Percentiles rank a stretch among this genome's conserved stretches.
These are phyloP conservation scores for Aspergillus brasiliensis DNA, from an alignment of 2,329 filamentous ascomycete species.

Conservation along the genomic window DNA sequence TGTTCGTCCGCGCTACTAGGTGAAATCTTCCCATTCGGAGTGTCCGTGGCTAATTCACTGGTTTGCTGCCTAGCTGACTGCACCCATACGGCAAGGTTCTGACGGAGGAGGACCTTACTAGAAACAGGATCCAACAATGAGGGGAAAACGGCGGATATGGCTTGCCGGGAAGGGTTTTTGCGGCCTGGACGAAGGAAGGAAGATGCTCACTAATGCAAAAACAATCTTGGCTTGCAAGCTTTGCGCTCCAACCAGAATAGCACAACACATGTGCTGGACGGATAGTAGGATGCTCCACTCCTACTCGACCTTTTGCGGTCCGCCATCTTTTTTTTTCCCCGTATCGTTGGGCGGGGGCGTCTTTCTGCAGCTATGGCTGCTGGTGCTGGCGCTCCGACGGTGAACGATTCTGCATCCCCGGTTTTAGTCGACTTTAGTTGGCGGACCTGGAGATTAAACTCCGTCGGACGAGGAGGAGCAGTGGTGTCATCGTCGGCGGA, in stretches of 20 bases:
- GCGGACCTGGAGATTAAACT: constrained; percentile 1
- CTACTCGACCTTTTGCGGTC: too few relatives aligned
- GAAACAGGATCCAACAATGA: neutral
- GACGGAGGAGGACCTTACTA: too few relatives aligned
- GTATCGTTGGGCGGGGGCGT: neutral
- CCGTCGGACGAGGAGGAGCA: neutral
- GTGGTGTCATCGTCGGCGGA: constrained; percentile 2
- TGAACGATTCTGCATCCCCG: constrained; percentile 1
- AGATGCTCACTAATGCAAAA: neutral
- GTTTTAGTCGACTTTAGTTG: neutral
- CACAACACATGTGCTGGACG: too few relatives aligned
- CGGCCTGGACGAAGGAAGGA: neutral
- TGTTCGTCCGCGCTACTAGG: neutral
- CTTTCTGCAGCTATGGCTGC: constrained; percentile 2
- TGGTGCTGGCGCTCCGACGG: neutral
- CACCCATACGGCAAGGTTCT: too few relatives aligned
- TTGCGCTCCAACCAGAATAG: neutral
- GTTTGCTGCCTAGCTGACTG: too few relatives aligned
- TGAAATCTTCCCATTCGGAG: too few relatives aligned
- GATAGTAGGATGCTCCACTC: neutral
- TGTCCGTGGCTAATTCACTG: too few relatives aligned
- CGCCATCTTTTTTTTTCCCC: too few relatives aligned
- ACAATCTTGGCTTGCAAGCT: neutral
- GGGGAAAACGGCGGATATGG: neutral
- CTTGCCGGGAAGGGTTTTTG: neutral